These are phyloP conservation scores for Solanum chmielewskii DNA, from an alignment of 257 asterid genomes.

Conservation along the genomic window DNA sequence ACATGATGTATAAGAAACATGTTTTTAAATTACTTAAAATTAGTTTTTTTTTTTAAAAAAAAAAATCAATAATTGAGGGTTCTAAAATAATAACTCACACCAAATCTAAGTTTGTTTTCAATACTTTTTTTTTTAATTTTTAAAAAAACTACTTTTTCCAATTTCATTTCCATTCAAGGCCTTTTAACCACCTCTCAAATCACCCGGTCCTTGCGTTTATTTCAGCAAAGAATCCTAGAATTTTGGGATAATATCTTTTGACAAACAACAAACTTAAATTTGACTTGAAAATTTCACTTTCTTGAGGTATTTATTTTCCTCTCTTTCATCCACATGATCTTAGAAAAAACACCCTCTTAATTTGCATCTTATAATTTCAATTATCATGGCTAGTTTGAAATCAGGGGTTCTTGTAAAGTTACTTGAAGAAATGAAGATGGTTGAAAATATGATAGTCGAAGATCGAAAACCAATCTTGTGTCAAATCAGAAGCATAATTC, in stretches of 20 bases:
- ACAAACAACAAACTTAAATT: neutral
- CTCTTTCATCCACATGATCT: neutral
- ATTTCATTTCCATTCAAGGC: neutral
- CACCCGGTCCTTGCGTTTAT: neutral
- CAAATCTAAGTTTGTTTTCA: too few relatives aligned
- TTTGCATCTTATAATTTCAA: neutral
- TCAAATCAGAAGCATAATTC: constrained; percentile 70
- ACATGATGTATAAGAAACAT: too few relatives aligned
- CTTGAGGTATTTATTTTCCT: neutral
- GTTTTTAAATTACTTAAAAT: too few relatives aligned
- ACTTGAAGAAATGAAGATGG: constrained; percentile 37
- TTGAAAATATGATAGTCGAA: neutral
- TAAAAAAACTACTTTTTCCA: neutral
- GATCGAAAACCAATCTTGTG: constrained; percentile 30
- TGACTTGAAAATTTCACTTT: neutral
- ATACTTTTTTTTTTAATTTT: too few relatives aligned
- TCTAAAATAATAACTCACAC: too few relatives aligned
- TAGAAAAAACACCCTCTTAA: neutral
- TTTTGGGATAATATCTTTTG: neutral
- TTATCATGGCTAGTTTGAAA: constrained; percentile 37
- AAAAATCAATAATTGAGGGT: too few relatives aligned
- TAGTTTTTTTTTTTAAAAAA: too few relatives aligned
- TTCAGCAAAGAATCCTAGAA: neutral
- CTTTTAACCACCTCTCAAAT: neutral
- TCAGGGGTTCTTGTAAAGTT: constrained; percentile 51